Base-by-base conservation (phyloP, 805 yeast species). In the Danielozyma ontarioensis region DNA sequence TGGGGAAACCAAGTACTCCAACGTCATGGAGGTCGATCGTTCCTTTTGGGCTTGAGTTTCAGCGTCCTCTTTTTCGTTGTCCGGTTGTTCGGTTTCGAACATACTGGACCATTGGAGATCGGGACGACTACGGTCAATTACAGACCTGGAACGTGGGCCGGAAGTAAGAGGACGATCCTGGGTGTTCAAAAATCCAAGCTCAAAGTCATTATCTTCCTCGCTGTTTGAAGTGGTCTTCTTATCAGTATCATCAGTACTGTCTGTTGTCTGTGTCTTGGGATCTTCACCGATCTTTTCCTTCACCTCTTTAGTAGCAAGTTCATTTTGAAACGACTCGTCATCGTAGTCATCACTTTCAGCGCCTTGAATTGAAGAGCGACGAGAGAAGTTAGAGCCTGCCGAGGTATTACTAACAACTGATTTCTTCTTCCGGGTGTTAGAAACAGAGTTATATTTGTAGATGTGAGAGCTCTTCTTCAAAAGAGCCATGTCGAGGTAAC, bases 1-100 rank as follows among this genome's bases (percentile, higher is more conserved):
- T 2, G 80, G 74, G 0, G 78, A 68, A 0, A 80, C 74, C 35
- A 80, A 49, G 29, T 70, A 72, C 44, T 77, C 84, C 28, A 82
- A 57, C 1, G 83, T 76, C 6, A 78, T 32, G 11, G 35, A 19
- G 1, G 37, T 32, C 2, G 39, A 35, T 5, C 39, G 36, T 4
- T 46, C 57, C 15, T 36, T 35, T 8, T 41, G 42, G 11, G 50
- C 44, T 5, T 50, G 52, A 13, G 29, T 44, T 2, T 46, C 55
- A 16, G 36, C 45, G 5, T 44, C 49, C 5, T 32, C 39, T 11
- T 42, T 50, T 11, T 39, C 52, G n/a, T 50, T 46, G 11, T 45
- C 45, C 7, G 35, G 14, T 14, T 36, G 34, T 24, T 28, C 32
- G 12, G 15, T 11, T 15, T 32, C 34, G 17, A 31, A 25, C 5